phyloP scores from a whole-genome alignment of 2,329 filamentous ascomycete genomes.

The Purpureocillium takamizusanense region DNA sequence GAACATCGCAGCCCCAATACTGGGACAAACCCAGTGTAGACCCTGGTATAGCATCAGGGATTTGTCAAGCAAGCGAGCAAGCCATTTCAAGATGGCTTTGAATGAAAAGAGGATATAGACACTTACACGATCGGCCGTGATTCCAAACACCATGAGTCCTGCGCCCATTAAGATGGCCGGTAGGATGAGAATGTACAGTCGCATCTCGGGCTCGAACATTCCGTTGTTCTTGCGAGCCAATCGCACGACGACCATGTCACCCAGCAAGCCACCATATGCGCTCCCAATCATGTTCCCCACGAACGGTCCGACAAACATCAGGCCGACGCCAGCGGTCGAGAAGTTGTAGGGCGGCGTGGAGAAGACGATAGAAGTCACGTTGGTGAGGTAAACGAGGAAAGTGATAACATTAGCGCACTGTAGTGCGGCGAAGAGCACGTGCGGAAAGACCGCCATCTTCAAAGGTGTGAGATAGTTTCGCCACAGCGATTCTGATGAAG shows the following conservation, averaged over 20 bases:
- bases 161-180: slow-evolving; percentile 23
- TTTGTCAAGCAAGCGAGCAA: background rate
- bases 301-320: slow-evolving; percentile 20
- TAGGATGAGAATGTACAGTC: slow-evolving; percentile 21
- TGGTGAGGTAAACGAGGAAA: slow-evolving; percentile 22
- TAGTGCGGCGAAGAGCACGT: slow-evolving; percentile 27
- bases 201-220: slow-evolving; percentile 35
- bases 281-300: slow-evolving; percentile 28
- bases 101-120: background rate
- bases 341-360: slow-evolving; percentile 22
- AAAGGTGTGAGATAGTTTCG: slow-evolving; percentile 11
- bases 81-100: background rate
- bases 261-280: slow-evolving; percentile 27
- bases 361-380: slow-evolving; percentile 24
- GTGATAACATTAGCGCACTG: slow-evolving; percentile 27
- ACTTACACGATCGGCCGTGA: slow-evolving; percentile 23
- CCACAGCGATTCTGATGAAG: slow-evolving; percentile 9
- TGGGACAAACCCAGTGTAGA: slow-evolving; percentile 32
- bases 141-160: slow-evolving; percentile 30
- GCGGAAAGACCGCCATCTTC: slow-evolving; percentile 20
- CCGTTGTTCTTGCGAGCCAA: slow-evolving; percentile 28
- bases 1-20: slow-evolving; percentile 24
- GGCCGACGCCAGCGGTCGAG: slow-evolving; percentile 14
- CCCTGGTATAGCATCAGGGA: slow-evolving; percentile 16
- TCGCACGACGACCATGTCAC: slow-evolving; percentile 26